These are phyloP conservation scores for Backusella mclennaniae DNA, from an alignment of 192 early-diverging fungal species.

Conservation along the genomic window DNA sequence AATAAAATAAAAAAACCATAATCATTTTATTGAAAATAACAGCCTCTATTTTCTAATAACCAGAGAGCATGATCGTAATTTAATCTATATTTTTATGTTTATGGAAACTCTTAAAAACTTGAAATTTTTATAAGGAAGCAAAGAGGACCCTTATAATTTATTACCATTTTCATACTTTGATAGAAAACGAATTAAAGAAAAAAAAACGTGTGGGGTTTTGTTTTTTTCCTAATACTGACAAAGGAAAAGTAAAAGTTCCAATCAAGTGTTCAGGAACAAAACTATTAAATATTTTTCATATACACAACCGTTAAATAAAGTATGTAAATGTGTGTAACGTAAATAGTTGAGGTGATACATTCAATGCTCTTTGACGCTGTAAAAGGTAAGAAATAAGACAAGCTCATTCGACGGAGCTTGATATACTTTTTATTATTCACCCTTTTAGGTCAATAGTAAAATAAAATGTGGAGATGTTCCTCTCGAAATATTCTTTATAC, in stretches of 20 bases:
- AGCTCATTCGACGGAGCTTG: background rate
- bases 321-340: background rate
- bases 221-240: constrained; percentile 5
- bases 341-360: background rate
- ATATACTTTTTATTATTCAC: constrained; percentile 5
- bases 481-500: background rate
- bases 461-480: constrained; percentile 4
- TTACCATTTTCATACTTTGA: background rate
- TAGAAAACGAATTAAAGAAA: background rate
- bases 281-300: constrained; percentile 1
- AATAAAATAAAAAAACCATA: background rate
- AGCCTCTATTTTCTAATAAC: background rate
- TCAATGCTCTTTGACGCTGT: background rate
- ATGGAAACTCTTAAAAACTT: background rate
- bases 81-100: background rate
- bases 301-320: background rate
- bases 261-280: background rate
- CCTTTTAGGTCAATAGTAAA: constrained; percentile 4
- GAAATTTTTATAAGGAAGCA: background rate
- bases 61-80: background rate
- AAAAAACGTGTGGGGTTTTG: background rate
- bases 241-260: background rate
- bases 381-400: constrained; percentile 9
- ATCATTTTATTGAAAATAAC: background rate
- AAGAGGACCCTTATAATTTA: background rate